Evolutionary conservation across 495 filamentous ascomycete genomes (phyloP).

Genomic region (Lasiosphaeriaceae sp.): DNA sequence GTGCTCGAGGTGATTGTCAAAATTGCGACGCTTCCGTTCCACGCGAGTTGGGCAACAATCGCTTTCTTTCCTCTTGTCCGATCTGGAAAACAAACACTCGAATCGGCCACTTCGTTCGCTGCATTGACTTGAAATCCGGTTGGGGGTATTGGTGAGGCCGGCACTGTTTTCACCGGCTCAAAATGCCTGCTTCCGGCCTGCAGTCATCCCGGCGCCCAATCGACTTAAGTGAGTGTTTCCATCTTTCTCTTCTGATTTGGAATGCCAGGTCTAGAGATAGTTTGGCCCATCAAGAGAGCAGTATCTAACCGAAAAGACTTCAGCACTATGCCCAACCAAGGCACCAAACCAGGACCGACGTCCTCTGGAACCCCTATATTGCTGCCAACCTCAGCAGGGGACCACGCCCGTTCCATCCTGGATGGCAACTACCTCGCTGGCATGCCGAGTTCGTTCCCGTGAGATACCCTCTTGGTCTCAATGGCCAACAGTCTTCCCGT

Average conservation of each 20-base stretch:
- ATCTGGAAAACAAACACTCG: constrained; percentile 2
- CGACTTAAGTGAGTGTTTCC: constrained; percentile 18
- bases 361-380: too few relatives aligned
- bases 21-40: constrained; percentile 1
- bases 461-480: not conserved
- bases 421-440: too few relatives aligned
- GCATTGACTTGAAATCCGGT: constrained; percentile 6
- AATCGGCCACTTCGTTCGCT: constrained; percentile 8
- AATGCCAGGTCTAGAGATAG: too few relatives aligned
- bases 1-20: not conserved
- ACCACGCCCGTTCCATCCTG: too few relatives aligned
- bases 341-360: too few relatives aligned
- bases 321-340: too few relatives aligned
- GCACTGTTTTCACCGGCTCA: constrained; percentile 13
- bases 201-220: constrained; percentile 17
- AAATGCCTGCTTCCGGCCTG: constrained; percentile 13
- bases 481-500: not conserved
- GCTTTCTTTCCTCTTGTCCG: not conserved
- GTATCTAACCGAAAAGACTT: constrained; percentile 8
- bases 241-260: constrained; percentile 16
- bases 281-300: not conserved
- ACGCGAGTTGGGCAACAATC: not conserved
- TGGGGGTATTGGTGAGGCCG: constrained; percentile 6
- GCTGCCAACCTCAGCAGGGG: too few relatives aligned
- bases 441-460: not conserved